phyloP scores from a whole-genome alignment of 352 stramenopile genomes.

The Phytophthora sp. region DNA sequence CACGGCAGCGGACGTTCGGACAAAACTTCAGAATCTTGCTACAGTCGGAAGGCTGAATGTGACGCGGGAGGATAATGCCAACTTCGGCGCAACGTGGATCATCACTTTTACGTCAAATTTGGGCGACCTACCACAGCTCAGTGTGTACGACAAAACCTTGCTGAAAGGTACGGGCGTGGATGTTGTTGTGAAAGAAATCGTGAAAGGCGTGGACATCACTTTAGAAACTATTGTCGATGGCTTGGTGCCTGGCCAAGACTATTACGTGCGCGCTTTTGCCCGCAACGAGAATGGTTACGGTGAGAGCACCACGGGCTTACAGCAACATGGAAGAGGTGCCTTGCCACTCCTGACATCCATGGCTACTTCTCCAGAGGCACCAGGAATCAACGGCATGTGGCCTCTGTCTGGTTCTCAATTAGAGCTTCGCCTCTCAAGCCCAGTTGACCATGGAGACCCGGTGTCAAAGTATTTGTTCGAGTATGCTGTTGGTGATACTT shows the following conservation, averaged over 20 bases:
- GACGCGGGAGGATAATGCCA: constrained; percentile 41
- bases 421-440: constrained; percentile 38
- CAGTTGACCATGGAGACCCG: constrained; percentile 33
- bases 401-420: constrained; percentile 67
- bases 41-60: constrained; percentile 72
- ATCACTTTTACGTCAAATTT: constrained; percentile 78
- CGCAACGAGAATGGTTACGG: constrained; percentile 78
- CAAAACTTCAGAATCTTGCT: constrained; percentile 72
- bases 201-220: constrained; percentile 62
- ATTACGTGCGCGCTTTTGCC: constrained; percentile 70
- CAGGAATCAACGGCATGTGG: constrained; percentile 45
- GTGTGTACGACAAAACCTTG: constrained; percentile 31
- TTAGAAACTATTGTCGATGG: constrained; percentile 72
- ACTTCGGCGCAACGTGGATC: constrained; percentile 66
- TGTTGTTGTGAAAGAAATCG: constrained; percentile 54
- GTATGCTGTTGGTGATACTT: constrained; percentile 54
- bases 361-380: constrained; percentile 38
- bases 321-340: constrained; percentile 60
- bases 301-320: constrained; percentile 57
- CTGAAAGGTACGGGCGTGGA: constrained; percentile 51
- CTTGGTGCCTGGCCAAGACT: constrained; percentile 46
- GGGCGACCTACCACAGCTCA: constrained; percentile 65
- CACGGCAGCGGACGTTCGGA: constrained; percentile 70
- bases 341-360: constrained; percentile 52
- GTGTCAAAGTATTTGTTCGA: constrained; percentile 68